Percentiles rank a stretch among this genome's conserved stretches.
phyloP scores from a whole-genome alignment of 1,139 yeast genomes.

The Saccharomycopsis crataegensis region DNA sequence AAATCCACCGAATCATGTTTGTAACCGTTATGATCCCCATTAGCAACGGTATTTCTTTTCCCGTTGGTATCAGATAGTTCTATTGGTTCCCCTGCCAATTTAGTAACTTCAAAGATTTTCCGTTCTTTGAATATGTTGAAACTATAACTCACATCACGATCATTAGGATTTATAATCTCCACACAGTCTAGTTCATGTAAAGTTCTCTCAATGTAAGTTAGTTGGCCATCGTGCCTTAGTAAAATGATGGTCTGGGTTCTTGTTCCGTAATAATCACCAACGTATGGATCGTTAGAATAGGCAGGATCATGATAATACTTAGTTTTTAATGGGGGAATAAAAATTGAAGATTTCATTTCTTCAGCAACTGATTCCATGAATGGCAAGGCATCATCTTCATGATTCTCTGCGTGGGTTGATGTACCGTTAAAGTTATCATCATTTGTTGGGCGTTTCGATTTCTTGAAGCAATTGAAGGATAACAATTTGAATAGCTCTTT shows the following conservation, averaged over 20 bases:
- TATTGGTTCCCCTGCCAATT: not conserved
- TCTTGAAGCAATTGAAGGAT: slow-evolving; percentile 15
- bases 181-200: slow-evolving; percentile 28
- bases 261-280: slow-evolving; percentile 71
- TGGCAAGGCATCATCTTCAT: slow-evolving; percentile 15
- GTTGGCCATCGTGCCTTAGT: slow-evolving; percentile 35
- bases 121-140: slow-evolving; percentile 7
- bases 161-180: not conserved
- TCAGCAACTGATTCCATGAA: slow-evolving; percentile 27
- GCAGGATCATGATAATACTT: slow-evolving; percentile 26
- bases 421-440: not conserved
- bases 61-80: too few species aligned
- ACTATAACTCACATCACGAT: not conserved
- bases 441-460: not conserved
- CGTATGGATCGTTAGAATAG: slow-evolving; percentile 28
- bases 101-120: not conserved
- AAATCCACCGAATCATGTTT: too few species aligned
- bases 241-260: slow-evolving; percentile 79
- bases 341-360: slow-evolving; percentile 54
- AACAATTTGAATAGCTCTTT: slow-evolving; percentile 16
- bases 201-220: slow-evolving; percentile 31
- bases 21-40: not conserved
- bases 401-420: not conserved
- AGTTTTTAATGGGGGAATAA: slow-evolving; percentile 53
- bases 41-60: not conserved